Evolutionary conservation across 176 grass and related monocot species (phyloP).

Genomic region (Puya raimondii): DNA sequence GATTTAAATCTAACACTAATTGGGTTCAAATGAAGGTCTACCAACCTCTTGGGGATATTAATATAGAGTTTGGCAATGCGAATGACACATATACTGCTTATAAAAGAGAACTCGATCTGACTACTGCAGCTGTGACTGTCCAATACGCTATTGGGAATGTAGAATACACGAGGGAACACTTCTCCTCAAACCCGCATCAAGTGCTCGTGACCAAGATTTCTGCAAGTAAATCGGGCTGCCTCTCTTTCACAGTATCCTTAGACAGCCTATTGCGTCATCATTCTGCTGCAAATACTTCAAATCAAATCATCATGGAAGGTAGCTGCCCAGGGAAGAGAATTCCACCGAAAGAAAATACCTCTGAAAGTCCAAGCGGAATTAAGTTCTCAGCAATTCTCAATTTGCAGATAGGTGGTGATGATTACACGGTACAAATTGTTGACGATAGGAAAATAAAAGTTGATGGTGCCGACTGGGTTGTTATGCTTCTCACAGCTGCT

Average conservation of each 20-base stretch:
- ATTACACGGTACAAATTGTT: slow-evolving; percentile 30
- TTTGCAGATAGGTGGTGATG: slow-evolving; percentile 33
- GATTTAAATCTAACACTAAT: neutral
- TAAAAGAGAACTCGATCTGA: slow-evolving; percentile 68
- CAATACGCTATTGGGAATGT: slow-evolving; percentile 57
- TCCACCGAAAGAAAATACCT: slow-evolving; percentile 16
- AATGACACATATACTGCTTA: slow-evolving; percentile 38
- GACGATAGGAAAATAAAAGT: slow-evolving; percentile 61
- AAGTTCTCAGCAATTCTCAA: slow-evolving; percentile 68
- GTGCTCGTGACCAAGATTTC: slow-evolving; percentile 56
- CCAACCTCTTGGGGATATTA: slow-evolving; percentile 68
- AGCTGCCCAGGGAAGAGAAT: slow-evolving; percentile 50
- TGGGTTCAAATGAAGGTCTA: slow-evolving; percentile 51
- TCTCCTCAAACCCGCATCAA: slow-evolving; percentile 70
- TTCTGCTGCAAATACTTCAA: slow-evolving; percentile 35
- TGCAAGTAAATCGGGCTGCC: slow-evolving; percentile 39
- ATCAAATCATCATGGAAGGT: slow-evolving; percentile 73
- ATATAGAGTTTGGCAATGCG: slow-evolving; percentile 50
- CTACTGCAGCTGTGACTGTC: slow-evolving; percentile 45
- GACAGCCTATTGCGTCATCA: slow-evolving; percentile 40
- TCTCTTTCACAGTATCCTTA: slow-evolving; percentile 59
- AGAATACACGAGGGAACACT: slow-evolving; percentile 62
- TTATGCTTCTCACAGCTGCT: slow-evolving; percentile 66
- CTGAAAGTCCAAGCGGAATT: slow-evolving; percentile 41
- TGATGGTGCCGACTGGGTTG: slow-evolving; percentile 59